Conservation (phyloP, 2,329 filamentous ascomycete species). For the Sporothrix luriei region DNA sequence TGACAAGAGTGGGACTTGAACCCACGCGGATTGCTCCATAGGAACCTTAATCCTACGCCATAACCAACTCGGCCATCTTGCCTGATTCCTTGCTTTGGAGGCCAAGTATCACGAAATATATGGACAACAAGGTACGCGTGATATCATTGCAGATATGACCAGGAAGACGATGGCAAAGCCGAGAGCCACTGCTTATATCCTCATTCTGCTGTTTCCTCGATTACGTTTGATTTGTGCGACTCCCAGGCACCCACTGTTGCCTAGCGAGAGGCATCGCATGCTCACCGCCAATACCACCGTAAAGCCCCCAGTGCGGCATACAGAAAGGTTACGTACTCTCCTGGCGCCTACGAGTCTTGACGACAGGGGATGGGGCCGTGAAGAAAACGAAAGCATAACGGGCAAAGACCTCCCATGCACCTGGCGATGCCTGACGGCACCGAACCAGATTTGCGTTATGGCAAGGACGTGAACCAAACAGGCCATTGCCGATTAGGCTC, state of each 20-base stretch:
- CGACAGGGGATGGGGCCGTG: not conserved
- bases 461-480: not conserved
- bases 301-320: not conserved
- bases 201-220: not conserved
- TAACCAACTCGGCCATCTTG: conserved; percentile 41
- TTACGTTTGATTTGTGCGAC: not conserved
- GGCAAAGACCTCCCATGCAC: not conserved
- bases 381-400: not conserved
- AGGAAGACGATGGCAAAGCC: not conserved
- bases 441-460: not conserved
- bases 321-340: not conserved
- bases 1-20: conserved; percentile 48
- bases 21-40: conserved; percentile 44
- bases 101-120: not conserved
- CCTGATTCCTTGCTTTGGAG: conserved; percentile 16
- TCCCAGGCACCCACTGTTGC: not conserved
- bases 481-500: conserved; percentile 20
- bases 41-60: conserved; percentile 41
- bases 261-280: not conserved
- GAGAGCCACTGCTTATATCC: not conserved
- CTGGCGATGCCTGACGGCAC: not conserved
- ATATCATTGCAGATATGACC: too few species aligned
- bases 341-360: not conserved
- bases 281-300: conserved; percentile 4
- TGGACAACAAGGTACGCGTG: not conserved